These are phyloP conservation scores for Pythium grandisporangium DNA, from an alignment of 352 stramenopile species.

Conservation along the genomic window DNA sequence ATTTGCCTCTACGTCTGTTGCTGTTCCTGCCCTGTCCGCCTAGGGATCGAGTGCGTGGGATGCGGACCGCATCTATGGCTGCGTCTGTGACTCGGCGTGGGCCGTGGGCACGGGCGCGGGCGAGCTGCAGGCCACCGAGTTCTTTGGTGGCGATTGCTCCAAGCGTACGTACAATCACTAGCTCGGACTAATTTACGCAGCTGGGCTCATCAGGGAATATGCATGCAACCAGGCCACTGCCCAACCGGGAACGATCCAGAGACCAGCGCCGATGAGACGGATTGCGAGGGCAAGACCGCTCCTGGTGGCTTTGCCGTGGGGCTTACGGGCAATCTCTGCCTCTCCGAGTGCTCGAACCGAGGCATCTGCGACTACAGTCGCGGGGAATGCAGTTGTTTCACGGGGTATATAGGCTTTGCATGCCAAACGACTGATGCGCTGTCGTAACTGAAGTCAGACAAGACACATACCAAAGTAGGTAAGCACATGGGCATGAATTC, in stretches of 20 bases:
- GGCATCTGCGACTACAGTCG: slow-evolving; percentile 84
- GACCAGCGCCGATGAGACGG: slow-evolving; percentile 56
- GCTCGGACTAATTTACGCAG: too few relatives aligned
- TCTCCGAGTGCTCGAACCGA: slow-evolving; percentile 90
- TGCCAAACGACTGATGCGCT: slow-evolving; percentile 51
- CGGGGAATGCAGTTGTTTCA: slow-evolving; percentile 84
- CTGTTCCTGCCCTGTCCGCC: too few relatives aligned
- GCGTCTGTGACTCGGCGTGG: slow-evolving; percentile 84
- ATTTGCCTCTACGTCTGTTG: too few relatives aligned
- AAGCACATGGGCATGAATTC: too few relatives aligned
- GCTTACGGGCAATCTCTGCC: slow-evolving; percentile 73
- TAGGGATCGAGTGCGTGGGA: slow-evolving; percentile 81
- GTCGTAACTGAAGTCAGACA: too few relatives aligned
- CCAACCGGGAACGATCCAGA: slow-evolving; percentile 75
- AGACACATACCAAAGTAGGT: too few relatives aligned
- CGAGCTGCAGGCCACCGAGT: slow-evolving; percentile 80
- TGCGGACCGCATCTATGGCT: slow-evolving; percentile 85
- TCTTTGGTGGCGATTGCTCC: slow-evolving; percentile 85
- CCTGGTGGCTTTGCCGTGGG: slow-evolving; percentile 31
- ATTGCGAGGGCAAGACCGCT: slow-evolving; percentile 46
- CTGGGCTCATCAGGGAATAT: too few relatives aligned
- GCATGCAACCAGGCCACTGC: slow-evolving; percentile 40
- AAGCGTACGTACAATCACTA: slow-evolving; percentile 37
- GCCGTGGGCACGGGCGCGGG: slow-evolving; percentile 59
- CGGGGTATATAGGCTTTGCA: slow-evolving; percentile 54